These are phyloP conservation scores for Russula vinacea DNA, from an alignment of 768 basidiomycete species.

Conservation along the genomic window DNA sequence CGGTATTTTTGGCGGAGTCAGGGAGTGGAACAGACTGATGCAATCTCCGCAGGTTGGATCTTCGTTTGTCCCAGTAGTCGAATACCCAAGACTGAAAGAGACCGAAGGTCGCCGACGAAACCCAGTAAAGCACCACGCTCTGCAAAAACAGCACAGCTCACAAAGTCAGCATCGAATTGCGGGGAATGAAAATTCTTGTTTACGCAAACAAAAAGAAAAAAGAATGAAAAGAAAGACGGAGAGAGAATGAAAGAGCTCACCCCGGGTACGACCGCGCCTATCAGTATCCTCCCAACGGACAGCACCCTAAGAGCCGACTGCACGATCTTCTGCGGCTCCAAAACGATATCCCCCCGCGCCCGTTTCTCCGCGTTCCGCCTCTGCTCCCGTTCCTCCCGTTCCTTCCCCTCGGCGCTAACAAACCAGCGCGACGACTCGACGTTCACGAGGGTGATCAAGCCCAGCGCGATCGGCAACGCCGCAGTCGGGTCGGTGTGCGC, in stretches of 20 bases:
- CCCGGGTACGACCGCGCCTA: conserved; percentile 68
- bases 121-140: conserved; percentile 75
- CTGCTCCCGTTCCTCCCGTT: conserved; percentile 48
- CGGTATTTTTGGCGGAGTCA: neutral
- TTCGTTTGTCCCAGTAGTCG: conserved; percentile 57
- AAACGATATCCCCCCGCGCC: conserved; percentile 44
- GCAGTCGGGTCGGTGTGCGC: conserved; percentile 69
- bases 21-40: neutral
- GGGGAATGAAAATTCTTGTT: neutral
- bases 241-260: conserved; percentile 41
- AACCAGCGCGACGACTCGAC: conserved; percentile 78
- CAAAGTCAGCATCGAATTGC: conserved; percentile 14
- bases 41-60: conserved; percentile 30
- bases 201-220: too few relatives aligned
- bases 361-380: conserved; percentile 46
- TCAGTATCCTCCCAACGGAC: conserved; percentile 62
- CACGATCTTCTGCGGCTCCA: conserved; percentile 49
- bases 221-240: too few relatives aligned
- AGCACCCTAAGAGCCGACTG: conserved; percentile 54
- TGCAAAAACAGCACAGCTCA: conserved; percentile 33
- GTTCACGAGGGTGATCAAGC: conserved; percentile 72
- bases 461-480: conserved; percentile 65
- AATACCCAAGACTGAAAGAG: conserved; percentile 71
- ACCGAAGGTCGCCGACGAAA: conserved; percentile 71
- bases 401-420: conserved; percentile 54